These are phyloP conservation scores for Paspalum notatum DNA, from an alignment of 176 grass and related monocot species.

Conservation along the genomic window DNA sequence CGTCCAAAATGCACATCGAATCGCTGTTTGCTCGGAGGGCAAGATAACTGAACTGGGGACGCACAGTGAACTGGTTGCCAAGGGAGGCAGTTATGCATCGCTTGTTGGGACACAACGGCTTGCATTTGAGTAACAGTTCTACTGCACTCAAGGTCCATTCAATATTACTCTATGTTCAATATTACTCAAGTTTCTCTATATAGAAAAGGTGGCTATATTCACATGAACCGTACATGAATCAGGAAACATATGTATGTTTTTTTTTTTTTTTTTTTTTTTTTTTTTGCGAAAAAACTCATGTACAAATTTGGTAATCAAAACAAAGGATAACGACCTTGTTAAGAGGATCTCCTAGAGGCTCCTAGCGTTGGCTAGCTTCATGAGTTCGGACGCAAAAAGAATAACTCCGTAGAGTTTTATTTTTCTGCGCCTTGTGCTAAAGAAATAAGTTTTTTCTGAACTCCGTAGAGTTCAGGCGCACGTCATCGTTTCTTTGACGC, in stretches of 20 bases:
- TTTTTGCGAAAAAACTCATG: too few relatives aligned
- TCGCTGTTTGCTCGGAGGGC: constrained; percentile 78
- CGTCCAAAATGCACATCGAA: constrained; percentile 84
- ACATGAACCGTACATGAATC: constrained; percentile 18
- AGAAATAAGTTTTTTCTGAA: too few relatives aligned
- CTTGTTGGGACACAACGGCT: constrained; percentile 84
- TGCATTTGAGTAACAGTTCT: constrained; percentile 67
- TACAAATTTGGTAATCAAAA: background rate
- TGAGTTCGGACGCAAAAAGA: too few relatives aligned
- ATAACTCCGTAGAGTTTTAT: too few relatives aligned
- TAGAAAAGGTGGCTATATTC: background rate
- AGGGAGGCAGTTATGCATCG: constrained; percentile 75
- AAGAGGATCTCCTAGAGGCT: too few relatives aligned
- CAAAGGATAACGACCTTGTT: background rate
- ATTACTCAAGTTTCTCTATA: background rate
- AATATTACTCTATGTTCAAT: background rate
- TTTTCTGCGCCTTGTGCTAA: too few relatives aligned
- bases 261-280: too few relatives aligned
- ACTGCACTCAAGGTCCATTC: background rate
- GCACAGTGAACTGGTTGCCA: constrained; percentile 67
- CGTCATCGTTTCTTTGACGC: too few relatives aligned
- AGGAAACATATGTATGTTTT: background rate
- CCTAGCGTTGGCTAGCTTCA: too few relatives aligned
- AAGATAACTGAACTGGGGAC: constrained; percentile 75
- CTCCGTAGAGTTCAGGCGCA: too few relatives aligned